Conservation (phyloP, 345 rosid genomes). For the Syzygium oleosum region DNA sequence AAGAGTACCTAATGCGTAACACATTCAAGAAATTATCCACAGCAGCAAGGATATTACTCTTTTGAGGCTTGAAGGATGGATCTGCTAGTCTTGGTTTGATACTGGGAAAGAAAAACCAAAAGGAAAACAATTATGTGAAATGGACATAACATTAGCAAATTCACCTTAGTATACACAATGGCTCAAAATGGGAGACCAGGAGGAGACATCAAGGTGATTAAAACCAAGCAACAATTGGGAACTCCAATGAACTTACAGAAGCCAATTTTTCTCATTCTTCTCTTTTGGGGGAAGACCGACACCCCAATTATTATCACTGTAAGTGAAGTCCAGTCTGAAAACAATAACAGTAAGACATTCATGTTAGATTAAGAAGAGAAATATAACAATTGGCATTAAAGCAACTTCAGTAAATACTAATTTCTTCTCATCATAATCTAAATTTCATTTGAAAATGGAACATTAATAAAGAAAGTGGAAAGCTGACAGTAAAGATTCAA, state of each 20-base stretch:
- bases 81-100: constrained; percentile 83
- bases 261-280: constrained; percentile 81
- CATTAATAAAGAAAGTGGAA: background rate
- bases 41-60: constrained; percentile 59
- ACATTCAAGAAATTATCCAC: constrained; percentile 56
- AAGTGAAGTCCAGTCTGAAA: constrained; percentile 79
- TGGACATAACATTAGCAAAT: background rate
- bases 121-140: background rate
- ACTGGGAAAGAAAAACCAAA: constrained; percentile 20
- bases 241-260: constrained; percentile 42
- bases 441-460: background rate
- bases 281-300: constrained; percentile 89
- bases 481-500: background rate
- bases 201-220: background rate
- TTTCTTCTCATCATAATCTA: background rate
- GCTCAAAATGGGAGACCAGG: background rate
- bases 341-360: background rate
- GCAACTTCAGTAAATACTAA: background rate
- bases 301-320: constrained; percentile 81
- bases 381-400: background rate
- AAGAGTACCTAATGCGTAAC: constrained; percentile 76
- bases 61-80: constrained; percentile 82
- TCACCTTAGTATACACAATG: background rate
- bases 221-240: background rate
- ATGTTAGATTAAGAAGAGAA: background rate